Conservation (phyloP, 306 rosid species). For the Spatholobus suberectus region DNA sequence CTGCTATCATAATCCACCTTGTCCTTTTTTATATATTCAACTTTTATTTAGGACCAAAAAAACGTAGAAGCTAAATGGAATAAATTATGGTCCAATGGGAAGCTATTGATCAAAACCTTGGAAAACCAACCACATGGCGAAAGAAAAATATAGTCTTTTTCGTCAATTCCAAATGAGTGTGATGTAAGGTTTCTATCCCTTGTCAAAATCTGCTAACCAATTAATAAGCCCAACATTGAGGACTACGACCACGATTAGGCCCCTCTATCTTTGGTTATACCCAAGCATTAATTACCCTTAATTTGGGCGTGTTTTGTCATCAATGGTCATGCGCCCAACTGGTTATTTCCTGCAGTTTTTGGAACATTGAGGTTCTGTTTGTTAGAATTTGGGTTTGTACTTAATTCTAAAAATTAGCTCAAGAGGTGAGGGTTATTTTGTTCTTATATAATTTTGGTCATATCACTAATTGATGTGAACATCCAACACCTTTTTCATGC, state of each 20-base stretch:
- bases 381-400: too few relatives aligned
- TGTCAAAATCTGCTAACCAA: not conserved
- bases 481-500: too few relatives aligned
- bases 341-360: not conserved
- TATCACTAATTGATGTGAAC: too few relatives aligned
- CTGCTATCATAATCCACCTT: slow-evolving; percentile 1
- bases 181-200: not conserved
- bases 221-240: not conserved
- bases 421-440: too few relatives aligned
- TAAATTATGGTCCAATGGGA: slow-evolving; percentile 17
- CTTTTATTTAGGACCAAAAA: not conserved
- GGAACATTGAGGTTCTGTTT: slow-evolving; percentile 6
- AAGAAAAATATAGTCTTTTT: not conserved
- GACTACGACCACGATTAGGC: not conserved
- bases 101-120: not conserved
- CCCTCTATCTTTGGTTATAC: not conserved
- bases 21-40: not conserved
- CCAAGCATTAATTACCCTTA: not conserved
- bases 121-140: not conserved
- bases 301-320: not conserved
- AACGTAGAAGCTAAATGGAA: not conserved
- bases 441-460: too few relatives aligned
- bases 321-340: not conserved
- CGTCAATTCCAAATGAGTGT: not conserved
- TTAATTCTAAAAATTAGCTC: too few relatives aligned